phyloP scores from a whole-genome alignment of 352 stramenopile genomes.

The Phytopythium oedochilum region DNA sequence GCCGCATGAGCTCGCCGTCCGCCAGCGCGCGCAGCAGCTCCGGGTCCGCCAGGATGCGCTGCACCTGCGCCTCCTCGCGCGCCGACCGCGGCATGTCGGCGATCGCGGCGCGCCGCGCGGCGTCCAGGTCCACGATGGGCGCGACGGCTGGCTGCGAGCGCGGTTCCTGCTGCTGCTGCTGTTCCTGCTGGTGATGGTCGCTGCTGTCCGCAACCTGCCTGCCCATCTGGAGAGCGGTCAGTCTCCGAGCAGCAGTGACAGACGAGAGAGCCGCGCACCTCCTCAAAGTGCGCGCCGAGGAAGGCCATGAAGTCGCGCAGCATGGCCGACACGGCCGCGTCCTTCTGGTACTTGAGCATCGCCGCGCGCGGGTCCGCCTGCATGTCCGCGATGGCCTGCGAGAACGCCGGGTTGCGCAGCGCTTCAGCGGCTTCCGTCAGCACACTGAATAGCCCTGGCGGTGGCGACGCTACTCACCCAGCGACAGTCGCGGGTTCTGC shows the following conservation, averaged over 20 bases:
- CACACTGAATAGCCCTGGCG: background rate
- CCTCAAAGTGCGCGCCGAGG: conserved; percentile 65
- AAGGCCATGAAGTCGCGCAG: conserved; percentile 71
- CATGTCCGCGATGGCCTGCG: conserved; percentile 61
- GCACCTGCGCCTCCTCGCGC: conserved; percentile 63
- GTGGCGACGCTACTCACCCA: conserved; percentile 19
- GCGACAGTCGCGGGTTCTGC: conserved; percentile 41
- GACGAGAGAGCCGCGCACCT: conserved; percentile 33
- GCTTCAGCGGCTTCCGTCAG: conserved; percentile 14
- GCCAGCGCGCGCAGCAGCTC: conserved; percentile 58
- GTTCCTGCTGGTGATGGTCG: too few relatives aligned
- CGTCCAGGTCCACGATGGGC: conserved; percentile 60
- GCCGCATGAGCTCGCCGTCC: conserved; percentile 52
- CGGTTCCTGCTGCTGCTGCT: conserved; percentile 6
- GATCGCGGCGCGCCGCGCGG: conserved; percentile 44
- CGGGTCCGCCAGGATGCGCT: conserved; percentile 58
- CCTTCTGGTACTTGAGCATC: conserved; percentile 63
- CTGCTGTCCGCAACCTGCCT: conserved; percentile 17
- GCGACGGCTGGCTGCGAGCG: background rate
- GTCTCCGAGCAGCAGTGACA: background rate
- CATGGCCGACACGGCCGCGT: conserved; percentile 53
- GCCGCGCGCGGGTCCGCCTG: conserved; percentile 53
- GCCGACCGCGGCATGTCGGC: conserved; percentile 47
- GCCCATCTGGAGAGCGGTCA: conserved; percentile 26
- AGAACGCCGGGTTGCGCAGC: conserved; percentile 65